Percentiles rank a stretch among this genome's conserved stretches.
phyloP scores from a whole-genome alignment of 371 early-diverging fungal species.

The Lichtheimia corymbifera region DNA sequence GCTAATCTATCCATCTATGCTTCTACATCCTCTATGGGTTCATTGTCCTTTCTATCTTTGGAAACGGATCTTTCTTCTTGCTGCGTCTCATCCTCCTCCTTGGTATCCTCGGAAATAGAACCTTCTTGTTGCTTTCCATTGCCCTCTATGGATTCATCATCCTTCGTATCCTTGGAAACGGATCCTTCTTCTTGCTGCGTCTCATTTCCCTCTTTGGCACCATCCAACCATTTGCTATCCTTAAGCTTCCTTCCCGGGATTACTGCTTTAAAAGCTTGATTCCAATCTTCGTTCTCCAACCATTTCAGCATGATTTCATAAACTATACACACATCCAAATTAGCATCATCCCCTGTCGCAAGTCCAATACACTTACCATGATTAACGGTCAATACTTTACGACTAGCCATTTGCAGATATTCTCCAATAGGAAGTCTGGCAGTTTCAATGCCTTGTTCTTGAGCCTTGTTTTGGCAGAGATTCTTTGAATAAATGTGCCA shows the following conservation, averaged over 20 bases:
- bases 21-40: neutral
- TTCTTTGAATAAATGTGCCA: conserved; percentile 27
- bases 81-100: conserved; percentile 13
- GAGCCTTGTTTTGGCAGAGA: conserved; percentile 81
- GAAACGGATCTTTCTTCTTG: conserved; percentile 16
- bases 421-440: conserved; percentile 88
- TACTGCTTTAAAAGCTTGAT: conserved; percentile 78
- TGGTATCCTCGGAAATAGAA: conserved; percentile 13
- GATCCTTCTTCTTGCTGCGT: conserved; percentile 16
- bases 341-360: neutral
- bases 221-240: conserved; percentile 41
- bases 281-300: conserved; percentile 76
- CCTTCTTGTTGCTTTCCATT: conserved; percentile 17
- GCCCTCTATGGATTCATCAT: conserved; percentile 4
- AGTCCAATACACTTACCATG: conserved; percentile 60
- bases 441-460: conserved; percentile 70
- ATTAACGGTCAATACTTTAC: conserved; percentile 91
- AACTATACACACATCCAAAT: conserved; percentile 35
- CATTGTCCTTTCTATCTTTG: conserved; percentile 19
- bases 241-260: conserved; percentile 86
- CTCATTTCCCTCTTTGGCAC: conserved; percentile 15
- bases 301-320: conserved; percentile 81
- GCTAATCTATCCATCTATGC: neutral
- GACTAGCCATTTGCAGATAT: conserved; percentile 73
- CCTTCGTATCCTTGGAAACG: conserved; percentile 17